These are phyloP conservation scores for Colletotrichum sansevieriae DNA, from an alignment of 2,329 filamentous ascomycete species.

Conservation along the genomic window DNA sequence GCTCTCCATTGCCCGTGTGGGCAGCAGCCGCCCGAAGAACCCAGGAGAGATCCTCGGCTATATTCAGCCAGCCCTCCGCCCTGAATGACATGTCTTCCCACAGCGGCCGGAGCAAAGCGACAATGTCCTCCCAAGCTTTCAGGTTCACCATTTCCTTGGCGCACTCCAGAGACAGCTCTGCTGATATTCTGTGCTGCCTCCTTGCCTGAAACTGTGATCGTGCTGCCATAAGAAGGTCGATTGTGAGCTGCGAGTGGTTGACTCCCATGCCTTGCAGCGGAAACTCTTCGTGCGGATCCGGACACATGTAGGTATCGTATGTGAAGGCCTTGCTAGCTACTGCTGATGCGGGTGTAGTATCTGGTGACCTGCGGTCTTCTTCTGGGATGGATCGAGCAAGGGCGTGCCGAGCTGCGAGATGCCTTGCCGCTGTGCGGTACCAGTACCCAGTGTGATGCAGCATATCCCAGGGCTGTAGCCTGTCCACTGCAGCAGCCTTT, in stretches of 20 bases:
- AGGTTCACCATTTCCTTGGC: slow-evolving; percentile 66
- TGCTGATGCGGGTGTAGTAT: slow-evolving; percentile 59
- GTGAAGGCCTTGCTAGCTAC: slow-evolving; percentile 65
- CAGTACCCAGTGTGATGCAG: slow-evolving; percentile 78
- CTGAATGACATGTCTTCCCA: slow-evolving; percentile 71
- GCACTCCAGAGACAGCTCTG: slow-evolving; percentile 69
- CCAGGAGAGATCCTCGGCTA: slow-evolving; percentile 73
- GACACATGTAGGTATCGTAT: slow-evolving; percentile 77
- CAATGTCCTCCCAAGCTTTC: slow-evolving; percentile 65
- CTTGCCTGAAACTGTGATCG: slow-evolving; percentile 67
- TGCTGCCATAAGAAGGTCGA: slow-evolving; percentile 65
- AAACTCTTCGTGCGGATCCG: slow-evolving; percentile 71
- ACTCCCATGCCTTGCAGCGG: slow-evolving; percentile 64
- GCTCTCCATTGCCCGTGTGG: slow-evolving; percentile 63
- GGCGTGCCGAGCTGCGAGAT: slow-evolving; percentile 64
- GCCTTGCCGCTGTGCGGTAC: slow-evolving; percentile 72
- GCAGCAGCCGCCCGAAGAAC: slow-evolving; percentile 69
- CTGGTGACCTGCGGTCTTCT: slow-evolving; percentile 67
- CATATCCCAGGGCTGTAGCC: slow-evolving; percentile 72
- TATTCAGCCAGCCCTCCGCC: slow-evolving; percentile 70
- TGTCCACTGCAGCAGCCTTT: slow-evolving; percentile 69
- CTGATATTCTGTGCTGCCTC: slow-evolving; percentile 64
- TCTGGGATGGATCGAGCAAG: slow-evolving; percentile 70
- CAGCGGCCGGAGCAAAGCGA: slow-evolving; percentile 67
- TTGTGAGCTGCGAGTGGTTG: slow-evolving; percentile 68